Conservation (phyloP, 352 stramenopile genomes). For the Phytopythium helicoides region DNA sequence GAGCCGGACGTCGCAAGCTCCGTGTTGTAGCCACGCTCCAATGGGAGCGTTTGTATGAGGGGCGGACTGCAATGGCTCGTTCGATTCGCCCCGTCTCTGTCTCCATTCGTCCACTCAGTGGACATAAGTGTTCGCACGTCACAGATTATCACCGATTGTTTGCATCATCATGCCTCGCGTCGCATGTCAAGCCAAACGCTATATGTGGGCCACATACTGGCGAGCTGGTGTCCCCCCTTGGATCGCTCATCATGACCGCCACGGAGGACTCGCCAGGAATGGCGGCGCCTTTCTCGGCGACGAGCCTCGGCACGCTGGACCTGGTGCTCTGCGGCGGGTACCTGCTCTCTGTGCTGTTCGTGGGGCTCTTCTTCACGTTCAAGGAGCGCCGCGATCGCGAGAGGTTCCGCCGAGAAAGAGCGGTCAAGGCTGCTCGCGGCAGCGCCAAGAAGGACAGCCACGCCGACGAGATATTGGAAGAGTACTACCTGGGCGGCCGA, state of each 20-base stretch:
- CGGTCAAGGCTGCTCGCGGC: too few species aligned
- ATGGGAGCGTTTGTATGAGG: background rate
- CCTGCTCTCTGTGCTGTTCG: constrained; percentile 54
- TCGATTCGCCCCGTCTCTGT: background rate
- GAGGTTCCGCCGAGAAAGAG: constrained; percentile 24
- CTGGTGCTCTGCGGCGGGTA: constrained; percentile 53
- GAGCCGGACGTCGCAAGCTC: background rate
- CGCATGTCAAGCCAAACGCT: too few species aligned
- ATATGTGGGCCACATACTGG: too few species aligned
- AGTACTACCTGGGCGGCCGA: constrained; percentile 73
- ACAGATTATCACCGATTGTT: background rate
- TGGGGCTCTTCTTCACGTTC: constrained; percentile 69
- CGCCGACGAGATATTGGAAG: constrained; percentile 45
- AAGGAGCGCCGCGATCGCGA: constrained; percentile 47
- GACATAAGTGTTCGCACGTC: constrained; percentile 9
- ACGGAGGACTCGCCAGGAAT: constrained; percentile 12
- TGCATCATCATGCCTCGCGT: constrained; percentile 1
- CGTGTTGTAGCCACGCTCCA: background rate
- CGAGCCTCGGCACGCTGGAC: constrained; percentile 43
- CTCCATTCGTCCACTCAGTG: constrained; percentile 19
- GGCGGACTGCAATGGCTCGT: constrained; percentile 1
- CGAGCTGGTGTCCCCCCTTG: too few species aligned
- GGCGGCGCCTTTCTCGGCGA: constrained; percentile 12
- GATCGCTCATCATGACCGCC: background rate
- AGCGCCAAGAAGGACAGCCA: constrained; percentile 10